Base-by-base conservation (phyloP, 2,329 filamentous ascomycete species). In the Mycogone perniciosa region DNA sequence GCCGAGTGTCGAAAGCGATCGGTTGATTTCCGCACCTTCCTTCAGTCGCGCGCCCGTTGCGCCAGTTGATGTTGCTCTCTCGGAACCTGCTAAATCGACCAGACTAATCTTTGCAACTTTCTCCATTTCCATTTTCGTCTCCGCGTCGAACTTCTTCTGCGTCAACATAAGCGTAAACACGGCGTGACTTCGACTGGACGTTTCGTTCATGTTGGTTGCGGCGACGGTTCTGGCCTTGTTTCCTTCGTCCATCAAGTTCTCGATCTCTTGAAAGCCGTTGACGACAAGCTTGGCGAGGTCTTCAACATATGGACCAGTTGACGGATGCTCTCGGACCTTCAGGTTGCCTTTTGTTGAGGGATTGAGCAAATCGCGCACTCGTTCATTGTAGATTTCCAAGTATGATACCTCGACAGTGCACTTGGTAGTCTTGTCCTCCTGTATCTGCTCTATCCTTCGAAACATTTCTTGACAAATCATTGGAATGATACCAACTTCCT, bases 201-300 rank as follows among this genome's bases (percentile, higher is more conserved):
- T 99, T 71, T 97, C 93, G 76, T 99, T 99, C 93, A 99, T 99
- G 79, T 97, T 99, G 37, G 93, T 99, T 6, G 93, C 93, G 3
- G 93, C 93, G 37, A 99, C 93, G 0, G 93, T 99, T 76, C 93
- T 81, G 33, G 93, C 93, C 72, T 99, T 99, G 76, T 99, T 99
- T 63, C 93, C 93, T 71, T 97, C 92, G 65, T 99, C 93, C 93
- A 99, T 99, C 62, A 99, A 74, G 65, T 96, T 85, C 64, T 99
- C 93, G 59, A 99, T 97, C 66, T 99, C 95, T 49, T 86, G 79
- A 66, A 99, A 97, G 54, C 89, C 92, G 59, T 89, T 83, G 38
- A 99, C 93, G 1, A 93, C 89, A 53, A 99, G 74, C 68, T 99
- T 97, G 55, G 95, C 91, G 62, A 99, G 76, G 74, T 99, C 93